Conservation (phyloP, 441 rosid species). For the Geranium incanum region DNA sequence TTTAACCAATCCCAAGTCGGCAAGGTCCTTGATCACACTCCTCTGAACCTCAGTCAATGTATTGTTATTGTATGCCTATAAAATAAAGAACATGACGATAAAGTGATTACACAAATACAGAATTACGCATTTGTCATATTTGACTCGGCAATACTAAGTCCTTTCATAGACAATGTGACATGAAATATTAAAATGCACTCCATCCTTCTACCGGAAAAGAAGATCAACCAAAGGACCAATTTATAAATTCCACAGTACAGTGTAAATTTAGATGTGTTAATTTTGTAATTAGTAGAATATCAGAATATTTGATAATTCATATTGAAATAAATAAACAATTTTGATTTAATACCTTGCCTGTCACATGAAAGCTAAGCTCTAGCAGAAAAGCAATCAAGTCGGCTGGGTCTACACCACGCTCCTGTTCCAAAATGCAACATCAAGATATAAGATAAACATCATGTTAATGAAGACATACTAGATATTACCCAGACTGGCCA, state of each 20-base stretch:
- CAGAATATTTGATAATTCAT: not conserved
- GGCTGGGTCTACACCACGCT: conserved; percentile 70
- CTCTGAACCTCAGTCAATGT: conserved; percentile 70
- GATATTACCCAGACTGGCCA: not conserved
- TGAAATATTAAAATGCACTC: not conserved
- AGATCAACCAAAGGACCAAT: conserved; percentile 3
- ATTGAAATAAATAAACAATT: not conserved
- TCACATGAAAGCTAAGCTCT: conserved; percentile 90
- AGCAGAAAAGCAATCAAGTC: conserved; percentile 86
- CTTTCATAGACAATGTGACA: not conserved
- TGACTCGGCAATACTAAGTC: not conserved
- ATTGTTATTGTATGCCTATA: conserved; percentile 77
- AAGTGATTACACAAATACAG: not conserved
- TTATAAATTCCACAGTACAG: not conserved
- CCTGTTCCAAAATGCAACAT: conserved; percentile 42
- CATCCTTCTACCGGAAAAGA: conserved; percentile 9
- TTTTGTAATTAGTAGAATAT: not conserved
- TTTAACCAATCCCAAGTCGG: conserved; percentile 89
- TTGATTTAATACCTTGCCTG: conserved; percentile 61
- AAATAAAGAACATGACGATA: conserved; percentile 7
- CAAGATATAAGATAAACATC: not conserved
- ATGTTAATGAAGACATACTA: not conserved
- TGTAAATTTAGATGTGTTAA: not conserved
- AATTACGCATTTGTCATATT: not conserved
- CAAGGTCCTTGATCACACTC: conserved; percentile 70